Evolutionary conservation across 257 asterid species (phyloP).

Genomic region (Solanum bulbocastanum): DNA sequence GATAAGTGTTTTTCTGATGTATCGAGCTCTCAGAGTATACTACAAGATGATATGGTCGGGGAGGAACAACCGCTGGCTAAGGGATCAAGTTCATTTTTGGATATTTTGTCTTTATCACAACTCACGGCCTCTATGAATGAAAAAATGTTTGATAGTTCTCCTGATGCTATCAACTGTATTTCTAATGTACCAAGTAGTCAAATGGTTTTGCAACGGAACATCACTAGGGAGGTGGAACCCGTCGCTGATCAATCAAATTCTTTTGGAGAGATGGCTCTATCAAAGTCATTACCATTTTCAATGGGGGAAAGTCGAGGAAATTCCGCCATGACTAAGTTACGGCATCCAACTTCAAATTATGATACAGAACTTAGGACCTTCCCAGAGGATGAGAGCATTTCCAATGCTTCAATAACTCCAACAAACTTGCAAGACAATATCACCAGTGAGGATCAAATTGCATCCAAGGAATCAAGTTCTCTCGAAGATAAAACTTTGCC

Average conservation of each 20-base stretch:
- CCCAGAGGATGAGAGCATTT: background rate
- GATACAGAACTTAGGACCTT: conserved; percentile 8
- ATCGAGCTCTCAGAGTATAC: background rate
- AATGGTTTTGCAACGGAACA: background rate
- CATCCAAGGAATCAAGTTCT: background rate
- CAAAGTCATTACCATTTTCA: background rate
- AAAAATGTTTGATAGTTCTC: background rate
- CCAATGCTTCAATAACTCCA: background rate
- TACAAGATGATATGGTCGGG: background rate
- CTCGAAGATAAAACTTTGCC: background rate
- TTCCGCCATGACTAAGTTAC: background rate
- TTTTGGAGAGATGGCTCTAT: background rate
- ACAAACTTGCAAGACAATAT: background rate
- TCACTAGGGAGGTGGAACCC: background rate
- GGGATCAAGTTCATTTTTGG: background rate
- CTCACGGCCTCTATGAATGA: background rate
- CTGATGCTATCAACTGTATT: background rate
- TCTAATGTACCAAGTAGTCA: background rate
- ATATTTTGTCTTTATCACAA: background rate
- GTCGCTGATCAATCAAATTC: background rate
- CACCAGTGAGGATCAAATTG: background rate
- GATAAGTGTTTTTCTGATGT: background rate
- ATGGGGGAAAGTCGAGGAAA: background rate
- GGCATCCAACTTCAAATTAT: conserved; percentile 7
- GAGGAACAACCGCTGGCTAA: background rate